Conservation (phyloP, 352 stramenopile genomes). For the Blastocystis sp. region DNA sequence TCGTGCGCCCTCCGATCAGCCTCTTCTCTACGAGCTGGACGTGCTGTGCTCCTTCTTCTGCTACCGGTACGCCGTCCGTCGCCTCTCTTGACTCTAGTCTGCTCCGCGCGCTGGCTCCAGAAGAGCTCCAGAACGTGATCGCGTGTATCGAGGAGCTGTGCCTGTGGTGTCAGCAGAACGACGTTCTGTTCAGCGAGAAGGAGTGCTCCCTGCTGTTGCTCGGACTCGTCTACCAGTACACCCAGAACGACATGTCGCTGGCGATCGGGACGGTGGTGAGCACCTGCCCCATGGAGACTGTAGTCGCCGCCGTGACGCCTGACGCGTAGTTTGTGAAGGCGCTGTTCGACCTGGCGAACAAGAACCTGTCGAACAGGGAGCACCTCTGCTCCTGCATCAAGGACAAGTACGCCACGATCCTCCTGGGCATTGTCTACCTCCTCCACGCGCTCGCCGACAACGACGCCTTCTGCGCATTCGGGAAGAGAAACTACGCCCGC, state of each 20-base stretch:
- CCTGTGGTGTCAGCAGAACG: neutral
- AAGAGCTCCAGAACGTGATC: neutral
- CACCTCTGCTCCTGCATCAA: neutral
- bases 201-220: neutral
- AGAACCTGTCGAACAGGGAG: neutral
- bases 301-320: neutral
- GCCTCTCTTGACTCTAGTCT: neutral
- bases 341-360: neutral
- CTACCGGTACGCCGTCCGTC: neutral
- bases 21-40: neutral
- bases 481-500: neutral
- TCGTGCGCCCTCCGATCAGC: neutral
- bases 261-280: neutral
- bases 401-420: neutral
- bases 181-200: neutral
- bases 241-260: neutral
- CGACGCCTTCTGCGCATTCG: neutral
- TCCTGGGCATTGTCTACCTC: neutral
- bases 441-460: neutral
- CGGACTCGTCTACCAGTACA: slow-evolving; percentile 9
- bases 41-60: neutral
- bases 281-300: neutral
- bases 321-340: neutral
- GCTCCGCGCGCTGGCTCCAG: neutral
- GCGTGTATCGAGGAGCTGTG: neutral